phyloP scores from a whole-genome alignment of 1,139 yeast genomes.

The Saccharomyces hybrid region DNA sequence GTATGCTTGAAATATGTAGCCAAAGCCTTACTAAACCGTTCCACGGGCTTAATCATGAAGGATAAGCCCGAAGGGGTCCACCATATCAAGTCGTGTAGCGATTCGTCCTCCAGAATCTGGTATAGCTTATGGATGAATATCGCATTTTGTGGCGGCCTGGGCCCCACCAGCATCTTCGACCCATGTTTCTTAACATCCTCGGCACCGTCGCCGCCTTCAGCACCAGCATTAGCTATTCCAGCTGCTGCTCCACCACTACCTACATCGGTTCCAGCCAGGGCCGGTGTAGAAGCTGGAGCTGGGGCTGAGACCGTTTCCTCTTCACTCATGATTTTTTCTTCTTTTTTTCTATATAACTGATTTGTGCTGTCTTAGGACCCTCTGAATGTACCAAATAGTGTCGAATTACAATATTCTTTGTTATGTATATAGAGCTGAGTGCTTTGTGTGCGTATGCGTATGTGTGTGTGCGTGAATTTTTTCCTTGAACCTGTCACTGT shows the following conservation, averaged over 20 bases:
- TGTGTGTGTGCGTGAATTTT: neutral
- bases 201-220: neutral
- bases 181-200: neutral
- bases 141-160: slow-evolving; percentile 31
- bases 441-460: neutral
- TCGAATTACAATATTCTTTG: neutral
- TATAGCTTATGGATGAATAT: slow-evolving; percentile 58
- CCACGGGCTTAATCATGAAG: slow-evolving; percentile 41
- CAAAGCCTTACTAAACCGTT: slow-evolving; percentile 51
- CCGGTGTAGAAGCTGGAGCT: neutral
- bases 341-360: neutral
- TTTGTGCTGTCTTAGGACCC: neutral
- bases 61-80: slow-evolving; percentile 41
- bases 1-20: slow-evolving; percentile 68
- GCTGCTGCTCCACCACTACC: neutral
- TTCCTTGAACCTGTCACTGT: neutral
- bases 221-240: neutral
- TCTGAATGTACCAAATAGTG: neutral
- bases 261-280: neutral
- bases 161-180: neutral
- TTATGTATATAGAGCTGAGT: neutral
- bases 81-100: slow-evolving; percentile 45
- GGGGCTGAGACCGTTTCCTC: neutral
- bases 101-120: slow-evolving; percentile 52
- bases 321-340: neutral